Evolutionary conservation across 1,284 basidiomycete species (phyloP), one percentile per base, ranked within the genome.

Genomic region (Tranzscheliella williamsii): DNA sequence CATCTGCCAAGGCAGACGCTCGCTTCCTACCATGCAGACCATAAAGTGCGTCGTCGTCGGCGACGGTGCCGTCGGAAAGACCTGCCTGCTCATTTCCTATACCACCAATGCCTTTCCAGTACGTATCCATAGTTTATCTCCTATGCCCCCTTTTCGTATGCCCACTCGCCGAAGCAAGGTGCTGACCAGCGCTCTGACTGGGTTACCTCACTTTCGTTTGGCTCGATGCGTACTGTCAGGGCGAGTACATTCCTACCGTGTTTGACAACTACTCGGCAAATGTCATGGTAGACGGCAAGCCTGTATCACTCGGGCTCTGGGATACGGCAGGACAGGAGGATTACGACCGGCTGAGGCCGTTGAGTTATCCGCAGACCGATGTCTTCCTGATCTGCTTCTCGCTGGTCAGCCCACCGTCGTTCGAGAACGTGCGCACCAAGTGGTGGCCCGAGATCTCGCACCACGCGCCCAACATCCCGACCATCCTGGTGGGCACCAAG

Each of bases 331-430:
- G 74, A 3, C 74, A 76, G 48, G 72, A 78, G 47, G 76, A 78
- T 38, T 94, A 93, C 79, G 95, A 98, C 80, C 89, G 95, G 48
- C 87, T 99, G 72, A 88, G 95, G 70, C 95, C 95, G 42, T 84
- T 98, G 63, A 94, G 91, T 57, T 99, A 99, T 81, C 95, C 95
- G 7, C 95, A 98, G 81, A 98, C 95, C 42, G 95, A 99, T 79
- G 92, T 99, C 29, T 98, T 99, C 83, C 84, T 99, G 78, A 92
- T 98, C 79, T 98, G 95, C 80, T 99, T 98, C 83, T 95, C 91
- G 36, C 85, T 97, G 61, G 93, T 96, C 75, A 92, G 89, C 72
- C 95, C 95, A 24, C 91, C 95, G 20, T 91, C 88, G 80, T 98
- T 92, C 78, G 95, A 98, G 82, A 99, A 98, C 84, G 91, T 98